Conservation (phyloP, 495 filamentous ascomycete genomes). For the Diplogelasinospora grovesii region DNA sequence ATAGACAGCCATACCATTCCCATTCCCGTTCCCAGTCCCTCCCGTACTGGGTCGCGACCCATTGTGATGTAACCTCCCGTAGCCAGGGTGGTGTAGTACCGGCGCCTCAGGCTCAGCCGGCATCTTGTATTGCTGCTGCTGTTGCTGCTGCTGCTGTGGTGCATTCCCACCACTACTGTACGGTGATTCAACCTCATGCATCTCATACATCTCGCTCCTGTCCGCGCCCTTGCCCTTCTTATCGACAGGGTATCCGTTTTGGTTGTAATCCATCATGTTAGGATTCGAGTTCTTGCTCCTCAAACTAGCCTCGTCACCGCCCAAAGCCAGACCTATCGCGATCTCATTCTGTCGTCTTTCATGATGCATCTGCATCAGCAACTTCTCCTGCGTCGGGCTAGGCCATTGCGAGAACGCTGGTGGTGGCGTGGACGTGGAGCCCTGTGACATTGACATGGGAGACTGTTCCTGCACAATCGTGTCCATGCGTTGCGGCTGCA, state of each 20-base stretch:
- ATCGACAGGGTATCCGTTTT: slow-evolving; percentile 10
- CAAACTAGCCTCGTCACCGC: slow-evolving; percentile 25
- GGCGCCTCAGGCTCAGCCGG: slow-evolving; percentile 21
- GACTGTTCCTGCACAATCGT: slow-evolving; percentile 15
- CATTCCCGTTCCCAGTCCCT: neutral
- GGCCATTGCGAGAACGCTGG: slow-evolving; percentile 28
- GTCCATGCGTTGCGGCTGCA: slow-evolving; percentile 15
- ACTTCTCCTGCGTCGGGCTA: slow-evolving; percentile 21
- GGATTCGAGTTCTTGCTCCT: slow-evolving; percentile 20
- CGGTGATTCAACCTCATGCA: slow-evolving; percentile 27
- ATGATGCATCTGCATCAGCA: slow-evolving; percentile 18
- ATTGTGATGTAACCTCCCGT: slow-evolving; percentile 23
- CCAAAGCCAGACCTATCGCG: slow-evolving; percentile 30
- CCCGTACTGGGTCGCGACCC: slow-evolving; percentile 14
- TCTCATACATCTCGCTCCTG: slow-evolving; percentile 24
- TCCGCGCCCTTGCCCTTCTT: slow-evolving; percentile 30
- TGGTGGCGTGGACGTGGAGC: slow-evolving; percentile 13
- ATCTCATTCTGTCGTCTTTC: slow-evolving; percentile 21
- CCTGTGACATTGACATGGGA: slow-evolving; percentile 6
- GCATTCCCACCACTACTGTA: slow-evolving; percentile 9
- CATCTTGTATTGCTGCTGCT: slow-evolving; percentile 8
- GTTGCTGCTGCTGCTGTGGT: slow-evolving; percentile 1
- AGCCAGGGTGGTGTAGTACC: slow-evolving; percentile 27
- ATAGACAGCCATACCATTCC: slow-evolving; percentile 2
- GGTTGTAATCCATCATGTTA: slow-evolving; percentile 10